Base-by-base conservation (phyloP, 2,329 filamentous ascomycete species). In the Colletotrichum chlorophyti region DNA sequence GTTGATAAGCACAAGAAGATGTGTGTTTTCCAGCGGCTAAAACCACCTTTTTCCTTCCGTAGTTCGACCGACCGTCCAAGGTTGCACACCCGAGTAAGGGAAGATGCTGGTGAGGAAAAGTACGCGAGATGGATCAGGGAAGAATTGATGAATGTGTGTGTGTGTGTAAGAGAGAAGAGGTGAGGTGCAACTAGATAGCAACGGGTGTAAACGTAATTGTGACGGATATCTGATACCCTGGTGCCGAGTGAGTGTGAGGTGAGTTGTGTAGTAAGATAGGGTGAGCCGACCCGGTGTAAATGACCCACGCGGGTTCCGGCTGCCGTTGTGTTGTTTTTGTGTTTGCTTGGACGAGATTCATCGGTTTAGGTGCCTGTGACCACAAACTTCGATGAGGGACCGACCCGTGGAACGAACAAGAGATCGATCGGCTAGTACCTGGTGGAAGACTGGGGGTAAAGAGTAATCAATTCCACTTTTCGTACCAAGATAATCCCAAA, bases 171-270 rank as follows among this genome's bases (percentile, higher is more conserved):
- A 40, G n/a, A 5, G 17, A 24, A 38, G 21, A 37, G 17, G 15
- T 21, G 24, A 53, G 45, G 27, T 21, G 23, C 34, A 9, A 21
- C 9, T 26, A 40, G 35, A 47, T 26, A n/a, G 26, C 14, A 11
- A 40, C 11, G 40, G 29, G 42, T 26, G 42, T 54, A 21, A 21
- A 48, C 50, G 55, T 50, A 59, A 59, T 26, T 17, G 42, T 43
- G 55, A 59, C 43, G 26, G 29, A 34, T 3, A 23, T n/a, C n/a
- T n/a, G n/a, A n/a, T n/a, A n/a, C n/a, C n/a, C n/a, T n/a, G n/a
- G n/a, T n/a, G n/a, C n/a, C n/a, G n/a, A 19, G 32, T 17, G 31
- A 23, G 37, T 8, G 21, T n/a, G 35, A 26, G 17, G 43, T 27
- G 15, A 40, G 34, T 26, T n/a, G 35, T 41, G 26, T 29, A 14